Percentiles rank a stretch among this genome's conserved stretches.
phyloP scores from a whole-genome alignment of 352 stramenopile species.

The Globisporangium ultimum region DNA sequence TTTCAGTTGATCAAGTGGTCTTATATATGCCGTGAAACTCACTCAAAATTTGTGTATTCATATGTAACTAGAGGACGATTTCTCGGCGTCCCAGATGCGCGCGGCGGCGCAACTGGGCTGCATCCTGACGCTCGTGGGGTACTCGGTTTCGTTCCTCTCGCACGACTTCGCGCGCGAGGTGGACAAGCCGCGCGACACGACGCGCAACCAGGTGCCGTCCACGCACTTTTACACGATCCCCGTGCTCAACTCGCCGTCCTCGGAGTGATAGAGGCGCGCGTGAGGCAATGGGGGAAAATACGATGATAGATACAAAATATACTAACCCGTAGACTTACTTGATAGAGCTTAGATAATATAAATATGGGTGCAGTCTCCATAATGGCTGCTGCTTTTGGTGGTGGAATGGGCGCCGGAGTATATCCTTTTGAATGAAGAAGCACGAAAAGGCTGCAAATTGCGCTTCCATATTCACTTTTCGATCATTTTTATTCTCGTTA shows the following conservation, averaged over 20 bases:
- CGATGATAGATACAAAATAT: no score
- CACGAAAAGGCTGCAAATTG: no score
- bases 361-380: no score
- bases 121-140: conserved; percentile 72
- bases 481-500: no score
- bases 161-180: conserved; percentile 37
- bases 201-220: conserved; percentile 3
- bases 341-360: no score
- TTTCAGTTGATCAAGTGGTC: not conserved
- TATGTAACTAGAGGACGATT: conserved; percentile 34
- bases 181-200: not conserved
- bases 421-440: no score
- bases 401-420: no score
- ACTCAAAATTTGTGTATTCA: not conserved
- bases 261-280: not conserved
- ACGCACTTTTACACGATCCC: conserved; percentile 17
- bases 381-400: no score
- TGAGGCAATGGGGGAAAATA: no score
- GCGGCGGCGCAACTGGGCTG: conserved; percentile 57
- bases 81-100: conserved; percentile 52
- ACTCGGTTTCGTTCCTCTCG: conserved; percentile 64
- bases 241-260: conserved; percentile 11
- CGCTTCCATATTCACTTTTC: no score
- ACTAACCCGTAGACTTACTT: no score
- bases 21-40: not conserved